Base-by-base conservation (phyloP, 1,284 basidiomycete species). In the Pseudozyma sp. region DNA sequence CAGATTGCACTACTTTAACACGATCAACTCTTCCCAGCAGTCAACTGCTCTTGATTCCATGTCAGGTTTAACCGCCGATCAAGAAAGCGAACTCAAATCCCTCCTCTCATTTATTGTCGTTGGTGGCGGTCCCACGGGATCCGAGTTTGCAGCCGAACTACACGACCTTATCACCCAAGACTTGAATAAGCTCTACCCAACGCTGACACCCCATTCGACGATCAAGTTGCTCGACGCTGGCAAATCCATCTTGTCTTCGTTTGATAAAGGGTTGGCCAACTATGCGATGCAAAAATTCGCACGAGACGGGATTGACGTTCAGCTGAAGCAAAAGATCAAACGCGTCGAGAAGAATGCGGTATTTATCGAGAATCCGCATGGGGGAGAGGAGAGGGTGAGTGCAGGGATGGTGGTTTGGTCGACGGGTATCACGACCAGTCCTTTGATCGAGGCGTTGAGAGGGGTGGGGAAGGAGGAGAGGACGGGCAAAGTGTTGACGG, bases 391-490 rank as follows among this genome's bases (percentile, higher is more conserved):
- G 7, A 42, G 35, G 25, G 9, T 62, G 14, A 21, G 10, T 1
- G 63, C 63, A 81, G 93, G 93, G 14, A 86, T 94, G 42, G 88
- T 93, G 6, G 92, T 95, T 18, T 94, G 93, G 94, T 91, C 21
- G 75, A 94, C 93, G 5, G 93, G 92, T 2, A 87, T 95, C 9
- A 89, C 92, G 10, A 89, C 92, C 3, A 94, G 94, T 79, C 92
- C 93, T 9, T 86, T 95, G 45, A 88, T 94, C 51, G 85, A 88
- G 59, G 87, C 88, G 0, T 89, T 93, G 52, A 84, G 85, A 5
- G 90, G 66, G 0, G 83, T 93, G 6, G 80, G 89, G 42, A 92
- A 91, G 19, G 87, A 92, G 80, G 87, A 89, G 9, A 87, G 89
- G 61, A 87, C 93, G 38, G 89, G 90, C 59, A 88, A 90, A 10